Percentiles rank a stretch among this genome's conserved stretches.
These are phyloP conservation scores for Apophysomyces sp. DNA, from an alignment of 371 early-diverging fungal genomes.

Conservation along the genomic window DNA sequence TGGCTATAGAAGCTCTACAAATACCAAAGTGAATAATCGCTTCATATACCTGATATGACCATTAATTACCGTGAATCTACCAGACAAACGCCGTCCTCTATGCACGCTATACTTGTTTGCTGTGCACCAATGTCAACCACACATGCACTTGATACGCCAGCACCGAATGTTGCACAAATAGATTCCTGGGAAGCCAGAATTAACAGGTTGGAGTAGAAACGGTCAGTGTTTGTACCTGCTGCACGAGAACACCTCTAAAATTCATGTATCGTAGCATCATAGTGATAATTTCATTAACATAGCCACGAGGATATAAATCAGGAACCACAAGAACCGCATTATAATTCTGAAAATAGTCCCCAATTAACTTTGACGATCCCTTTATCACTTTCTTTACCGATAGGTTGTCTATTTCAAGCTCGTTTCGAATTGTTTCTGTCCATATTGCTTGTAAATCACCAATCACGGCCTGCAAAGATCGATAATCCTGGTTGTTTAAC, in stretches of 20 bases:
- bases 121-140: conserved; percentile 93
- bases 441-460: conserved; percentile 81
- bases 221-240: conserved; percentile 48
- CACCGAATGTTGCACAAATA: conserved; percentile 82
- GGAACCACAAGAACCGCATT: conserved; percentile 80
- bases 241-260: conserved; percentile 71
- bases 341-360: conserved; percentile 36
- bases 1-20: conserved; percentile 31
- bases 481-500: conserved; percentile 75
- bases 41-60: background rate
- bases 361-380: background rate
- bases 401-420: conserved; percentile 62
- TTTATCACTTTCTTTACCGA: background rate
- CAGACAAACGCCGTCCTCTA: conserved; percentile 84
- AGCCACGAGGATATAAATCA: conserved; percentile 64
- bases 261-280: conserved; percentile 77
- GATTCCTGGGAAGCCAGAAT: conserved; percentile 54
- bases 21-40: background rate
- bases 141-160: conserved; percentile 84
- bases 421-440: conserved; percentile 67
- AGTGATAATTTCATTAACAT: conserved; percentile 63
- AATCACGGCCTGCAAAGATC: conserved; percentile 59
- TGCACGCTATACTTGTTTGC: conserved; percentile 77
- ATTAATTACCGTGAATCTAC: conserved; percentile 57
- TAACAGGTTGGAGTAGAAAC: background rate